Percentiles rank a stretch among this genome's conserved stretches.
These are phyloP conservation scores for Trichothecium sympodiale DNA, from an alignment of 2,329 filamentous ascomycete genomes.

Conservation along the genomic window DNA sequence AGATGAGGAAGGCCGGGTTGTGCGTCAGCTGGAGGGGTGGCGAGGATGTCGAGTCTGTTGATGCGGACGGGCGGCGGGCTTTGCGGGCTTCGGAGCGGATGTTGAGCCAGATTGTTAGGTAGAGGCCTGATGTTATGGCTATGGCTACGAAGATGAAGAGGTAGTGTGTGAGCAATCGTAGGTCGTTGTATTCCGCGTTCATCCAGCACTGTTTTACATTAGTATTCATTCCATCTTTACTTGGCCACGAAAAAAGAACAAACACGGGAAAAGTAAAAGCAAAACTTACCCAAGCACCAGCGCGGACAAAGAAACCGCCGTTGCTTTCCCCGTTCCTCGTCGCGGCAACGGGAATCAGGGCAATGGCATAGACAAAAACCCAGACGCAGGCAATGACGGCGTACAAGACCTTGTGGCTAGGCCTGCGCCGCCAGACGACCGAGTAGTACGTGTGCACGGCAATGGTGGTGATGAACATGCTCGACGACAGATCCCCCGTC, in stretches of 20 bases:
- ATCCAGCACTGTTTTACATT: slow-evolving; percentile 64
- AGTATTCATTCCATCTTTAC: too few species aligned
- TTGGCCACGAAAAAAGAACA: too few species aligned
- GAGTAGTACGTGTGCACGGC: slow-evolving; percentile 56
- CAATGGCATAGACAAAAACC: slow-evolving; percentile 48
- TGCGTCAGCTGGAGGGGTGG: slow-evolving; percentile 13
- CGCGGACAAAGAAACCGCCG: slow-evolving; percentile 49
- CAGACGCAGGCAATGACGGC: slow-evolving; percentile 36
- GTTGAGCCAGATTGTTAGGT: slow-evolving; percentile 27
- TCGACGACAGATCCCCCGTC: slow-evolving; percentile 53
- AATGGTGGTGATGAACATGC: slow-evolving; percentile 55
- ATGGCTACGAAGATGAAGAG: slow-evolving; percentile 47
- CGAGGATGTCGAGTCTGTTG: slow-evolving; percentile 5
- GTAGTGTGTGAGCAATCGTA: slow-evolving; percentile 52
- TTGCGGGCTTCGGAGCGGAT: slow-evolving; percentile 17
- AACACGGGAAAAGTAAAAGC: neutral
- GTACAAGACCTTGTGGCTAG: slow-evolving; percentile 40
- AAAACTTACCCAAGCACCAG: slow-evolving; percentile 46
- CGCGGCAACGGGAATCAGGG: slow-evolving; percentile 35
- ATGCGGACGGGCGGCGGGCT: neutral
- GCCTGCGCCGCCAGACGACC: slow-evolving; percentile 43
- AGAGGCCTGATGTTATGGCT: slow-evolving; percentile 24
- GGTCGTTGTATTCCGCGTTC: slow-evolving; percentile 36
- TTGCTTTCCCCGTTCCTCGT: slow-evolving; percentile 27
- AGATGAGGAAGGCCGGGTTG: slow-evolving; percentile 50